Evolutionary conservation across 495 filamentous ascomycete species (phyloP).

Genomic region (Coniosporium apollinis): DNA sequence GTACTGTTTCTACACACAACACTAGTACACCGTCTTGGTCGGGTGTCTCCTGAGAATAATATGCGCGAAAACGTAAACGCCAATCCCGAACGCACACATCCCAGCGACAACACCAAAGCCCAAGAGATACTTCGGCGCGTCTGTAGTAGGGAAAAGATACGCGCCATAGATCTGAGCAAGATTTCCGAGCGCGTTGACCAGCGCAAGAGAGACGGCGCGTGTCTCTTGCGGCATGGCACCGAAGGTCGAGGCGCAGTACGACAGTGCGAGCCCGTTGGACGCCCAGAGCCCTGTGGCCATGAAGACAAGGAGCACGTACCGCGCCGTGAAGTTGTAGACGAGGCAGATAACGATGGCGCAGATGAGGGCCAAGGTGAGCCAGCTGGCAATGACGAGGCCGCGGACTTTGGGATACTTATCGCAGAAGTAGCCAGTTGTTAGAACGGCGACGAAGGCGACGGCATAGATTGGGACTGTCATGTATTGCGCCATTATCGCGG

Average conservation of each 20-base stretch:
- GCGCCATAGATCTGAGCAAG: constrained; percentile 34
- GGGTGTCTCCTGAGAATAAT: constrained; percentile 10
- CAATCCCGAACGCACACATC: constrained; percentile 24
- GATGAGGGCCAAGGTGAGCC: constrained; percentile 25
- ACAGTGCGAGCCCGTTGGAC: constrained; percentile 27
- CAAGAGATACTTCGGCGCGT: constrained; percentile 24
- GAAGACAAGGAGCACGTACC: constrained; percentile 36
- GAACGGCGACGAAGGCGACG: constrained; percentile 26
- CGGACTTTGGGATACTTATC: constrained; percentile 21
- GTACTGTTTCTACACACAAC: no score
- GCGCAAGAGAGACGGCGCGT: constrained; percentile 29
- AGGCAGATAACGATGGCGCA: constrained; percentile 28
- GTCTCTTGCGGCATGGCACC: constrained; percentile 24
- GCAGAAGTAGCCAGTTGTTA: constrained; percentile 19
- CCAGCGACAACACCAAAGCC: constrained; percentile 27
- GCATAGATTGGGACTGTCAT: constrained; percentile 25
- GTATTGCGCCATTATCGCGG: constrained; percentile 27
- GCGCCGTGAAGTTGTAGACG: constrained; percentile 29
- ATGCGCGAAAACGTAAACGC: constrained; percentile 18
- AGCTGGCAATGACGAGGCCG: constrained; percentile 23
- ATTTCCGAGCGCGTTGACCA: constrained; percentile 35
- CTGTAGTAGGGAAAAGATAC: constrained; percentile 21
- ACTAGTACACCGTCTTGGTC: no score
- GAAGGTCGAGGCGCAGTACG: constrained; percentile 29
- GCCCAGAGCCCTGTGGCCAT: constrained; percentile 34